Percentiles rank a stretch among this genome's conserved stretches.
Evolutionary conservation across 768 basidiomycete genomes (phyloP).

Genomic region (Mycena amicta): DNA sequence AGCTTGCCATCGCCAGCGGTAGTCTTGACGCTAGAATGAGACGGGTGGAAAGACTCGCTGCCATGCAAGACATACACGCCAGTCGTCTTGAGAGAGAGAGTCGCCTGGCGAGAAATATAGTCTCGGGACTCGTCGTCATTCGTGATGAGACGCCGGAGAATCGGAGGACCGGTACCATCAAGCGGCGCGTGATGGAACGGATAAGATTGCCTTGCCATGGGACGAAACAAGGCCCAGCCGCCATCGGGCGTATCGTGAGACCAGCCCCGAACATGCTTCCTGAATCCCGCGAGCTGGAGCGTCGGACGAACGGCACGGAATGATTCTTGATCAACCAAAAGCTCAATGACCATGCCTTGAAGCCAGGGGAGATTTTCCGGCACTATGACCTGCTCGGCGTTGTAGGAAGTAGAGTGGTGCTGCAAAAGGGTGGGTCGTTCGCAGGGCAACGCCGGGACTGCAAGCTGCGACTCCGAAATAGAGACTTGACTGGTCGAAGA

Average conservation of each 20-base stretch:
- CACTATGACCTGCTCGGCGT: slow-evolving; percentile 24
- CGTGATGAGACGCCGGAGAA: slow-evolving; percentile 69
- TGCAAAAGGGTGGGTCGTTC: not conserved
- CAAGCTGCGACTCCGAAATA: not conserved
- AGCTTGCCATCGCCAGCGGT: slow-evolving; percentile 42
- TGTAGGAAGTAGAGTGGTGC: slow-evolving; percentile 15
- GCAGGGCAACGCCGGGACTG: not conserved
- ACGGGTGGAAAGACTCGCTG: slow-evolving; percentile 48
- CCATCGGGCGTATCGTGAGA: slow-evolving; percentile 34
- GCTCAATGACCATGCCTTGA: slow-evolving; percentile 52
- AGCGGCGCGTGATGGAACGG: slow-evolving; percentile 74
- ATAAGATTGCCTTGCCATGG: slow-evolving; percentile 57
- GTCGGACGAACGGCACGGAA: slow-evolving; percentile 64
- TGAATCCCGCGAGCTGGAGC: slow-evolving; percentile 61
- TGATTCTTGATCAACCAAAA: slow-evolving; percentile 85
- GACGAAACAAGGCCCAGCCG: slow-evolving; percentile 67
- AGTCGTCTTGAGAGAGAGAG: slow-evolving; percentile 64
- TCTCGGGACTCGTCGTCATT: slow-evolving; percentile 71
- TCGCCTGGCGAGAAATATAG: slow-evolving; percentile 76
- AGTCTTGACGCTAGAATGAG: slow-evolving; percentile 19
- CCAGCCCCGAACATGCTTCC: slow-evolving; percentile 31
- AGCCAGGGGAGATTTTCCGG: slow-evolving; percentile 55
- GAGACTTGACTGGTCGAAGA: slow-evolving; percentile 7
- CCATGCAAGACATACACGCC: slow-evolving; percentile 80
- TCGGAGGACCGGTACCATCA: slow-evolving; percentile 60